phyloP scores from a whole-genome alignment of 1,139 yeast species.

The Meyerozyma sp. region DNA sequence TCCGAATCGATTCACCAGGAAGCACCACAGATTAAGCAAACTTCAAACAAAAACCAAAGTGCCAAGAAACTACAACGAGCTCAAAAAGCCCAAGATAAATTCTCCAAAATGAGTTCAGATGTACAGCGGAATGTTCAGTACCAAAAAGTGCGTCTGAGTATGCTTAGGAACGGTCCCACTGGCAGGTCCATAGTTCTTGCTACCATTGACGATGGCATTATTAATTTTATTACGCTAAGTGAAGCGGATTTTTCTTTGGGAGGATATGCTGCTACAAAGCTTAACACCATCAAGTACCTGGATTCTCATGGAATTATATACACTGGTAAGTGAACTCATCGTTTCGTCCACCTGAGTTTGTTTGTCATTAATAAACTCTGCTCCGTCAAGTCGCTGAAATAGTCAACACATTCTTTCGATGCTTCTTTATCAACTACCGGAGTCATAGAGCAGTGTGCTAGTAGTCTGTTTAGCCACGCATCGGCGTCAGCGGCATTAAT shows the following conservation, averaged over 20 bases:
- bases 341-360: neutral
- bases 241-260: slow-evolving; percentile 52
- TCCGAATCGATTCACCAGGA: neutral
- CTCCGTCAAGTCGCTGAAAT: neutral
- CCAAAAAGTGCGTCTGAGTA: slow-evolving; percentile 21
- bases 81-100: slow-evolving; percentile 21
- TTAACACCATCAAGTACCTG: neutral
- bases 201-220: slow-evolving; percentile 64
- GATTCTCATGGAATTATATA: neutral
- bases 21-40: slow-evolving; percentile 2
- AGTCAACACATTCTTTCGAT: neutral
- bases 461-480: neutral
- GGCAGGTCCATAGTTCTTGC: slow-evolving; percentile 55
- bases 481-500: neutral
- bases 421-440: neutral
- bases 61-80: slow-evolving; percentile 14
- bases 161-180: slow-evolving; percentile 36
- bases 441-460: neutral
- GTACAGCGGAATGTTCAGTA: slow-evolving; percentile 22
- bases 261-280: neutral
- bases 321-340: neutral
- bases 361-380: neutral
- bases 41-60: slow-evolving; percentile 6
- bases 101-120: slow-evolving; percentile 19
- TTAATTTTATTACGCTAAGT: slow-evolving; percentile 57